Base-by-base conservation (phyloP, 257 asterid species). In the Verbascum thapsus region DNA sequence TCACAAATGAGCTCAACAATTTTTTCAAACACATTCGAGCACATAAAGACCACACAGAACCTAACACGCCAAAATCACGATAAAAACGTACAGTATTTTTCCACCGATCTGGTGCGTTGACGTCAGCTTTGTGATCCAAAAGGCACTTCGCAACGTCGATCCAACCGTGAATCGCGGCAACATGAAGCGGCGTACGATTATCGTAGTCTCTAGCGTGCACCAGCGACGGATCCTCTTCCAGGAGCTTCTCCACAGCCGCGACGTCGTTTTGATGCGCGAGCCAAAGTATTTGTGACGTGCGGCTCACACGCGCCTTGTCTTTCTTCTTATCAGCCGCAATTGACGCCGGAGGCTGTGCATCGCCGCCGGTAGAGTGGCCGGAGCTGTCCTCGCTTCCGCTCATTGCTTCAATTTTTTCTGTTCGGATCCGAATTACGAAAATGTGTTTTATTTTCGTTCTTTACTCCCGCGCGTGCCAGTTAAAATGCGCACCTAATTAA, bases 81-180 rank as follows among this genome's bases (percentile, higher is more conserved):
- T n/a, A n/a, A 48, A 57, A 51, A 15, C 68, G 56, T 47, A 88
- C 98, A 64, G 97, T 94, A 64, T 94, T 94, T 76, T 80, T 94
- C 99, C 99, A 94, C 0, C 99, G 97, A 81, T 94, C 99, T 39
- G 82, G 96, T 17, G 97, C 95, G 83, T 94, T 94, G 81, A 94
- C 92, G 42, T 94, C 95, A 39, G 99, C 97, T 13, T 87, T 66
- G 63, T 67, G 77, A 38, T 84, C 91, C n/a, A 94, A 76, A 66
- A 94, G 85, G 67, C 88, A 81, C 64, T 82, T 84, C 48, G 88
- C 97, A 20, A 85, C 82, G 53, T 87, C 96, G 81, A 81, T 78
- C 99, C 95, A 94, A 8, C 97, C 99, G 80, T 87, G 99, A 13
- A 94, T 77, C 15, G 96, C 91, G 18, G 97, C 96, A 19, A 94